Evolutionary conservation across 2,329 filamentous ascomycete species (phyloP).

Genomic region (Myriosclerotinia scirpicola): DNA sequence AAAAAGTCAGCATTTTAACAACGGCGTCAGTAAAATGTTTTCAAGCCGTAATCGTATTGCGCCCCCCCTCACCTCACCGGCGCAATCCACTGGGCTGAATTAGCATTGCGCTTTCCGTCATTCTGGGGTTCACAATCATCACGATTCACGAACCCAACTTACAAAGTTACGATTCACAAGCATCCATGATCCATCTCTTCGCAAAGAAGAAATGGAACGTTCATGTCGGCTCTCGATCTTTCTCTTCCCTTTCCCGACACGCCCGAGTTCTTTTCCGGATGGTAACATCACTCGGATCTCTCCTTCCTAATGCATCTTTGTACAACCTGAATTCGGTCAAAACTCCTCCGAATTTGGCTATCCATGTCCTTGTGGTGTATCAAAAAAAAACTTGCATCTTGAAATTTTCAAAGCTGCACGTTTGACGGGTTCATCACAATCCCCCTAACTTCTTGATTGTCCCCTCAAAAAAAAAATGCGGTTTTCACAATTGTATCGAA

Average conservation of each 20-base stretch:
- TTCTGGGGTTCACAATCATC: neutral
- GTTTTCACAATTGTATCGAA: neutral
- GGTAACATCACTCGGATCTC: neutral
- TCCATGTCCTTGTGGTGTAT: neutral
- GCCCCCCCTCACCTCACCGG: neutral
- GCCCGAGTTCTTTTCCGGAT: neutral
- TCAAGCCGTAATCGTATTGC: conserved; percentile 6
- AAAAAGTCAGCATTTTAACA: neutral
- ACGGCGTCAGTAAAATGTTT: conserved; percentile 3
- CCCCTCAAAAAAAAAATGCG: too few relatives aligned
- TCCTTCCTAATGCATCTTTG: conserved; percentile 16
- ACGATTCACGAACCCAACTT: neutral
- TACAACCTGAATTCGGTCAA: conserved; percentile 1
- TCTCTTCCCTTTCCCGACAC: neutral
- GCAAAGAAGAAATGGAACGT: neutral
- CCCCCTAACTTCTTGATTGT: conserved; percentile 11
- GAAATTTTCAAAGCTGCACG: conserved; percentile 1
- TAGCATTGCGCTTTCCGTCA: neutral
- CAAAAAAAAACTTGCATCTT: conserved; percentile 1
- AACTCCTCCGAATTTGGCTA: neutral
- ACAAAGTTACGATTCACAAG: neutral
- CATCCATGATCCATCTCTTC: neutral
- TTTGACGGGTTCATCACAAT: conserved; percentile 4
- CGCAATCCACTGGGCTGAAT: neutral
- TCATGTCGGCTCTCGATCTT: neutral